Conservation (phyloP, 2,329 filamentous ascomycete genomes). For the Penicillium palitans region DNA sequence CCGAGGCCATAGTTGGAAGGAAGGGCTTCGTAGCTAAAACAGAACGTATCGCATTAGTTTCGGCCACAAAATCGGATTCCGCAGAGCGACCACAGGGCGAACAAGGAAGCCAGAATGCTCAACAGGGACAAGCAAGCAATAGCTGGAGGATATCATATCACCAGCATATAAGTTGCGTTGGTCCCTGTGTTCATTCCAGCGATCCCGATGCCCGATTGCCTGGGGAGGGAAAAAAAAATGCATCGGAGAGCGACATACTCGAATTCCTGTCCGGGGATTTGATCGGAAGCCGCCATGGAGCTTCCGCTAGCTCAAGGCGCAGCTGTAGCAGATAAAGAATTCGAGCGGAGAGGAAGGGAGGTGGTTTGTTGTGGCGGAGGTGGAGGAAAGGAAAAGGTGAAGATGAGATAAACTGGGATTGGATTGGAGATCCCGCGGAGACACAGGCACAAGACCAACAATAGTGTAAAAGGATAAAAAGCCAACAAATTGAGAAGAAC, state of each 20-base stretch:
- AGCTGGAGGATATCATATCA: not conserved
- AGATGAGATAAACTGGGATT: constrained; percentile 13
- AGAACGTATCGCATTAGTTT: constrained; percentile 25
- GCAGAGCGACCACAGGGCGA: constrained; percentile 2
- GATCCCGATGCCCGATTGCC: constrained; percentile 1
- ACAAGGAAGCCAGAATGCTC: not conserved
- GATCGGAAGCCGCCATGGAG: constrained; percentile 45
- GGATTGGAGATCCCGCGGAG: constrained; percentile 6
- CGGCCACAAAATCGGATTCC: constrained; percentile 3
- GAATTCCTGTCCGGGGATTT: constrained; percentile 46
- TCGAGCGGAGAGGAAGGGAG: constrained; percentile 15
- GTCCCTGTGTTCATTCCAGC: not conserved
- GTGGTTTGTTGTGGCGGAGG: not conserved
- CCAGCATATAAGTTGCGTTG: not conserved
- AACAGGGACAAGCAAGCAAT: not conserved
- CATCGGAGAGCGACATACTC: constrained; percentile 41
- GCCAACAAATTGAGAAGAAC: not conserved
- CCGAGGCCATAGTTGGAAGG: constrained; percentile 90
- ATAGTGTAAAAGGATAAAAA: not conserved
- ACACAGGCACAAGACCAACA: constrained; percentile 1
- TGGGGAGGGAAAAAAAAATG: constrained; percentile 12
- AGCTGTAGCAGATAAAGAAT: constrained; percentile 32
- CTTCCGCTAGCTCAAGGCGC: constrained; percentile 35
- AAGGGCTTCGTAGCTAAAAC: constrained; percentile 78
- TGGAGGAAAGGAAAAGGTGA: constrained; percentile 5